Conservation (phyloP, 2,329 filamentous ascomycete genomes). For the Gnomoniopsis smithogilvyi region DNA sequence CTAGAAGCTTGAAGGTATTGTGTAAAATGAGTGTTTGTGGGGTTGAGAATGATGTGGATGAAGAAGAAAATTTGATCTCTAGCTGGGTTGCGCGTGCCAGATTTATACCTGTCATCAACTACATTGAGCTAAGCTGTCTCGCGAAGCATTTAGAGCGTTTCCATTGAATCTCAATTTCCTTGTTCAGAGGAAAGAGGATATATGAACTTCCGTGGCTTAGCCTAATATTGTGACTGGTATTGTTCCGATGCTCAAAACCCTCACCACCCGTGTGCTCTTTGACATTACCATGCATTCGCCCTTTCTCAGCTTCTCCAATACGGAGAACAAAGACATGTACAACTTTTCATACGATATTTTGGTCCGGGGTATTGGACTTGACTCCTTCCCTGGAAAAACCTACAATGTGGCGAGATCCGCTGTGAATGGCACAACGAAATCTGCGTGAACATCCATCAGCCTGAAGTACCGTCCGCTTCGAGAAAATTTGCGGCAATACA, state of each 20-base stretch:
- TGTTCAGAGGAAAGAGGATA: not conserved
- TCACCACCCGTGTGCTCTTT: not conserved
- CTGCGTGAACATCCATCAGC: too few species aligned
- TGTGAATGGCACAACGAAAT: too few species aligned
- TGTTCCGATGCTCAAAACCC: not conserved
- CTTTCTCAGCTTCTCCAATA: not conserved
- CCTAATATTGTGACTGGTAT: slow-evolving; percentile 1
- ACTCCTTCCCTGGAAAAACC: not conserved
- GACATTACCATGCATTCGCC: not conserved
- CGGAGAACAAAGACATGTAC: not conserved
- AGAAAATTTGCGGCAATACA: too few species aligned
- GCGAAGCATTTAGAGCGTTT: not conserved
- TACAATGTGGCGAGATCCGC: too few species aligned
- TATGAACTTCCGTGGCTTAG: not conserved
- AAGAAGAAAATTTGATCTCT: slow-evolving; percentile 12
- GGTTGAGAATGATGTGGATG: slow-evolving; percentile 20
- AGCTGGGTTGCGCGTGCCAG: slow-evolving; percentile 13
- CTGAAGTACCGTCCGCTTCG: too few species aligned
- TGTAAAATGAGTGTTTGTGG: slow-evolving; percentile 15
- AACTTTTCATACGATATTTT: not conserved
- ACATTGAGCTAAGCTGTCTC: not conserved
- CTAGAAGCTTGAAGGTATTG: slow-evolving; percentile 15
- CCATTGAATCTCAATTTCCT: not conserved
- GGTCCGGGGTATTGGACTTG: not conserved
- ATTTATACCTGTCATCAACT: slow-evolving; percentile 19